phyloP scores from a whole-genome alignment of 805 yeast genomes.

The Lipomyces mesembrius region DNA sequence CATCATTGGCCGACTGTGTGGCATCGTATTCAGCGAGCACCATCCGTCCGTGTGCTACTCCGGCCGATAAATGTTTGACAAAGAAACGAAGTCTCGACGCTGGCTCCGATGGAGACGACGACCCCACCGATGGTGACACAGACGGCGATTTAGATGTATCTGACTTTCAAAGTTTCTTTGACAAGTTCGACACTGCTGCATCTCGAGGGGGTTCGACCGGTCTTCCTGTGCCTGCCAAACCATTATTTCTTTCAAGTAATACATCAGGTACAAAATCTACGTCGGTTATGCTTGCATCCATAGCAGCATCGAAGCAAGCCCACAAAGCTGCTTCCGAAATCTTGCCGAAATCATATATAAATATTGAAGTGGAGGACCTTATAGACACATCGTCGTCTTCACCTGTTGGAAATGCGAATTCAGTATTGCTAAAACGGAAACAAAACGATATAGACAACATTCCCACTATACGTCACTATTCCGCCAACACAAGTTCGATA shows the following conservation, averaged over 20 bases:
- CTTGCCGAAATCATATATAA: not conserved
- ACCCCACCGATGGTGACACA: not conserved
- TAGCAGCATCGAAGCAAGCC: not conserved
- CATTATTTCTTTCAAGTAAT: not conserved
- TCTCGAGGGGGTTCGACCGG: not conserved
- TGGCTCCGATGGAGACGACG: not conserved
- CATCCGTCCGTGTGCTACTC: not conserved
- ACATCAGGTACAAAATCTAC: not conserved
- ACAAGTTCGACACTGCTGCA: not conserved
- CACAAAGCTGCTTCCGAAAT: not conserved
- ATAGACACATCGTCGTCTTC: not conserved
- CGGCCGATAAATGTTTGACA: not conserved
- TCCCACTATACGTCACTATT: not conserved
- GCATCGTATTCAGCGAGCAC: not conserved
- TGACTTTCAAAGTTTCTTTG: not conserved
- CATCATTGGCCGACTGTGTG: not conserved
- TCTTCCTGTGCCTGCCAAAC: not conserved
- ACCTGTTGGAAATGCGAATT: not conserved
- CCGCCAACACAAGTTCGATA: not conserved
- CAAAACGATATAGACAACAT: constrained; percentile 2
- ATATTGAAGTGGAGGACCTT: not conserved
- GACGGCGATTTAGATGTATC: not conserved
- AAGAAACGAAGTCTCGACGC: not conserved
- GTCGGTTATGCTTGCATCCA: not conserved
- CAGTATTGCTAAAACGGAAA: not conserved